A percentile compares a stretch with the other conserved stretches of the same genome.
phyloP scores from a whole-genome alignment of 1,139 yeast genomes.

The Nadsonia starkeyi-henricii region DNA sequence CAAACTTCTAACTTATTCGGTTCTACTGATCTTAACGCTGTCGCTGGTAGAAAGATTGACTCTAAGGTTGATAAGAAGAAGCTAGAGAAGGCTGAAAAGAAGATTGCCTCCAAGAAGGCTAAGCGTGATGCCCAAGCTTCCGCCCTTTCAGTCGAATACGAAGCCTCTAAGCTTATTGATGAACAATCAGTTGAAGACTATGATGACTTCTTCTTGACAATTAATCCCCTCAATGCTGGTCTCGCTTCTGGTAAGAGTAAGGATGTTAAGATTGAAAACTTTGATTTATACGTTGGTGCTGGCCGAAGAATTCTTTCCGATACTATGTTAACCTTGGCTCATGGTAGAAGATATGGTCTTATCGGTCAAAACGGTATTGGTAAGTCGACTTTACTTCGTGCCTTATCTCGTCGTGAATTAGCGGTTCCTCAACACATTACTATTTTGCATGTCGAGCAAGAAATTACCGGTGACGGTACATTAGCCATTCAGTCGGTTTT shows the following conservation, averaged over 20 bases:
- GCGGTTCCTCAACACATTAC: constrained; percentile 91
- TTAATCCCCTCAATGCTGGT: constrained; percentile 76
- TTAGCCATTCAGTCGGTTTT: constrained; percentile 82
- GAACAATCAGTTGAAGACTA: constrained; percentile 57
- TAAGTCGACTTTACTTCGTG: constrained; percentile 84
- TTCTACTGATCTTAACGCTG: constrained; percentile 65
- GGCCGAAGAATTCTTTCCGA: constrained; percentile 88
- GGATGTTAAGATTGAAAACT: constrained; percentile 83
- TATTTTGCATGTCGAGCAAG: constrained; percentile 94
- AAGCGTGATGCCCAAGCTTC: constrained; percentile 83
- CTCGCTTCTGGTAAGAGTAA: constrained; percentile 91
- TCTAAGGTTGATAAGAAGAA: constrained; percentile 92
- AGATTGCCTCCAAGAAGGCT: constrained; percentile 92
- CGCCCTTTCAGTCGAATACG: constrained; percentile 44
- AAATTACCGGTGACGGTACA: constrained; percentile 84
- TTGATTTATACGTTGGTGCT: constrained; percentile 89
- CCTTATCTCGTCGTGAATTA: constrained; percentile 84
- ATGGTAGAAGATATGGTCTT: constrained; percentile 91
- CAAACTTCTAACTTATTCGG: constrained; percentile 35
- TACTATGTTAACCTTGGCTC: constrained; percentile 72
- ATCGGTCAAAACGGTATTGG: constrained; percentile 99
- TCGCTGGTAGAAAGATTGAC: constrained; percentile 83
- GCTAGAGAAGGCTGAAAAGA: constrained; percentile 91
- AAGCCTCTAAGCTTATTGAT: constrained; percentile 75
- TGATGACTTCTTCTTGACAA: constrained; percentile 87